Evolutionary conservation across 2,329 filamentous ascomycete species (phyloP), one percentile per base, ranked within the genome.

Genomic region (Geosmithia flava): DNA sequence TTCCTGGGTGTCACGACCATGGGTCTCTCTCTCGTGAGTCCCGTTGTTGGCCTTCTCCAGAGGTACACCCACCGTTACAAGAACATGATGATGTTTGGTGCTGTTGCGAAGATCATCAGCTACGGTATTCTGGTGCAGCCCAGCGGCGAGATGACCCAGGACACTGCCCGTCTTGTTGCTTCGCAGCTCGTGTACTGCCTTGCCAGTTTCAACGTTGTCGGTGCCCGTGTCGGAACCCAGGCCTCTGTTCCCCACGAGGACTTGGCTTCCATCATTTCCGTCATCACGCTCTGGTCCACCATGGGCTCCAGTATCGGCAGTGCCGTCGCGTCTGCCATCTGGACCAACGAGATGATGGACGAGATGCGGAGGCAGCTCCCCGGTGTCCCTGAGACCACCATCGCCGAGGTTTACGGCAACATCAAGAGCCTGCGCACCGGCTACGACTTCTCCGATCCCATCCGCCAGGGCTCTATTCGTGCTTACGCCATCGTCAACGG

Each of bases 221-320:
- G 66, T 33, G 63, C 57, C 6, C 62, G 66, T 11, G 67, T 70
- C 0, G 68, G 63, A 7, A 57, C 53, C 3, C 65, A 69, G 49
- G 65, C 65, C 11, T 68, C 67, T 0, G 67, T 69, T 0, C 65
- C 67, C 0, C 68, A 70, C 51, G 60, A 68, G 47, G 66, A 70
- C 42, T 50, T 70, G 45, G 65, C 68, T 2, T 55, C 60, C 1
- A 52, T 64, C 42, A 69, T 69, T 47, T 57, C 64, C 15, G 50
- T 66, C 1, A 53, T 68, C 10, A 59, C 65, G 0, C 54, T 68
- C 6, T 69, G 66, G 67, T 63, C 61, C 6, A 66, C 62, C 2
- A 48, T 69, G 7, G 67, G 64, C 1, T 65, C 60, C 0, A 61
- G 59, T 2, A 53, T 68, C 6, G 68, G 67, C 19, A 67, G 61